Conservation (phyloP, 1,139 yeast genomes). For the Magnusiomyces fungicola region DNA sequence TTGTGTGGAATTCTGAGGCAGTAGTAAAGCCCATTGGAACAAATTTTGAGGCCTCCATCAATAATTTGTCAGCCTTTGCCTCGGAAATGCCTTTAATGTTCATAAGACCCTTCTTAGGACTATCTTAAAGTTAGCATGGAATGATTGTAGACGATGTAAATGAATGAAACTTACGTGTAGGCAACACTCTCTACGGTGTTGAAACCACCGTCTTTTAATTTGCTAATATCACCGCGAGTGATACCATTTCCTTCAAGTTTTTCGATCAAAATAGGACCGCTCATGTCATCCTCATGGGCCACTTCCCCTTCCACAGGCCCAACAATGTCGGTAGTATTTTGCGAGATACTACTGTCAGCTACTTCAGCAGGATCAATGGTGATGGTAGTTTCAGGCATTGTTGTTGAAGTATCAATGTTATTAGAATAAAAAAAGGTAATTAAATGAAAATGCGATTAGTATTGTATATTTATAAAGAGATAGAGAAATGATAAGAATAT, state of each 20-base stretch:
- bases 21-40: slow-evolving; percentile 98
- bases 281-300: slow-evolving; percentile 39
- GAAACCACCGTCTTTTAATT: slow-evolving; percentile 73
- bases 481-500: too few relatives aligned
- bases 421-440: background rate
- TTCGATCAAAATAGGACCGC: slow-evolving; percentile 43
- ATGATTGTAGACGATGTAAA: slow-evolving; percentile 5
- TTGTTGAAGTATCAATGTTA: background rate
- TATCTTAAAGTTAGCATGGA: slow-evolving; percentile 13
- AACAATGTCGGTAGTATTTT: slow-evolving; percentile 5
- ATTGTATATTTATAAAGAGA: too few relatives aligned
- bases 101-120: slow-evolving; percentile 65
- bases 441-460: background rate
- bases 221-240: slow-evolving; percentile 67
- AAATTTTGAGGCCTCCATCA: slow-evolving; percentile 73
- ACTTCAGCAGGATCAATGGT: background rate
- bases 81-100: slow-evolving; percentile 90
- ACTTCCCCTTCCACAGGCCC: slow-evolving; percentile 27
- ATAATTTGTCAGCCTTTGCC: slow-evolving; percentile 83
- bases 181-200: slow-evolving; percentile 92
- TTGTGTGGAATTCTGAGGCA: slow-evolving; percentile 87
- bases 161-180: slow-evolving; percentile 42
- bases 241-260: slow-evolving; percentile 74
- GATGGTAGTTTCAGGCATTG: background rate
- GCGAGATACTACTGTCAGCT: background rate